Evolutionary conservation across 768 basidiomycete genomes (phyloP).

Genomic region (Amyloporia xantha): DNA sequence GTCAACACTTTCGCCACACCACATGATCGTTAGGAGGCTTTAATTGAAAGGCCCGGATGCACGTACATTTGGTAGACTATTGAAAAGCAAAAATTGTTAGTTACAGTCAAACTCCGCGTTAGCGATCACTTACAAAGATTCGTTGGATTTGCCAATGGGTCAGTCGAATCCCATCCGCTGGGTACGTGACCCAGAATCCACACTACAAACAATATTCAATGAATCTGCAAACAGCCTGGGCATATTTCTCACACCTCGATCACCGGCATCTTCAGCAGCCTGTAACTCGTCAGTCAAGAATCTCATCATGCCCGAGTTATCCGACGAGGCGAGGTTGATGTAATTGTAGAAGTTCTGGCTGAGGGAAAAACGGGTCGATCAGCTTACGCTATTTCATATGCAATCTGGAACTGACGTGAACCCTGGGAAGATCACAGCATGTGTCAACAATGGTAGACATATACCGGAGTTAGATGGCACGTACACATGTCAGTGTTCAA

Average conservation of each 20-base stretch:
- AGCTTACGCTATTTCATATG: neutral
- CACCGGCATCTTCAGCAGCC: conserved; percentile 69
- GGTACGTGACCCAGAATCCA: conserved; percentile 53
- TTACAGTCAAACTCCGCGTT: neutral
- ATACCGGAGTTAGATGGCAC: conserved; percentile 28
- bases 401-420: conserved; percentile 17
- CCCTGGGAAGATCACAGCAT: conserved; percentile 9
- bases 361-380: conserved; percentile 2
- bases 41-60: neutral
- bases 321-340: conserved; percentile 63
- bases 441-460: neutral
- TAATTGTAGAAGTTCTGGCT: conserved; percentile 73
- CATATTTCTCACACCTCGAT: conserved; percentile 47
- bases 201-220: conserved; percentile 24
- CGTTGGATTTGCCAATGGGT: conserved; percentile 59
- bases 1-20: conserved; percentile 42
- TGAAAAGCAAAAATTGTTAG: neutral
- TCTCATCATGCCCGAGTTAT: conserved; percentile 68
- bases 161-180: conserved; percentile 68
- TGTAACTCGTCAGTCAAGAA: conserved; percentile 76
- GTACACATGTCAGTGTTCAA: conserved; percentile 73
- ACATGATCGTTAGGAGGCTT: neutral
- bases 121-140: conserved; percentile 44
- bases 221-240: conserved; percentile 14
- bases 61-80: conserved; percentile 45